Base-by-base conservation (phyloP, 495 filamentous ascomycete species). In the Penicillium bialowiezense region DNA sequence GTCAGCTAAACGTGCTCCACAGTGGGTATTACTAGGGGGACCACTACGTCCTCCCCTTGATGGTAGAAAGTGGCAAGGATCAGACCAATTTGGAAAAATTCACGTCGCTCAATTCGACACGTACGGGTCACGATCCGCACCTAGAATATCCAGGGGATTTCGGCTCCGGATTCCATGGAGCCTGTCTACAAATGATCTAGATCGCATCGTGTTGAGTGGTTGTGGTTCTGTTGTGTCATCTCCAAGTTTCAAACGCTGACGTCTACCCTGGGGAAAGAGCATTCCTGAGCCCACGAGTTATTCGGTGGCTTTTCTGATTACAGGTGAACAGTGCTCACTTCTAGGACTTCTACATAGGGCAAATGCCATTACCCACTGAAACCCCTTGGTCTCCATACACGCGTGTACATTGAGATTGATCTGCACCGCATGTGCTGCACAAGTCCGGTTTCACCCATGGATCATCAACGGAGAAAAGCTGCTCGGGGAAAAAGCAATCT, bases 1-100 rank as follows among this genome's bases (percentile, higher is more conserved):
- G 43, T 52, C 39, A 58, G 49, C 57, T 37, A 55, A 54, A 60
- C 52, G 32, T 56, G 50, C 46, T 61, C 60, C 60, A 61, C 60
- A 59, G 60, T 64, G 60, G 60, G 13, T 54, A 61, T 31, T 24
- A 45, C 44, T 54, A 45, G 52, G 51, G 54, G 47, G 46, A 44
- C 24, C 35, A 43, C 39, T 31, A 44, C 41, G 24, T 43, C 28
- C n/a, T 48, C 54, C 49, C 53, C 54, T 60, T 60, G 50, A 54
- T 40, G 28, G 35, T 45, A 14, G 40, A 24, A 20, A 33, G 41
- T 52, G 58, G 50, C 52, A 56, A 54, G 21, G 51, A 58, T 39
- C 28, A 20, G 52, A 55, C 52, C 31, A 44, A 58, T 26, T 44
- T 23, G 48, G 58, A 32, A 51, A 59, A 12, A 5, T 18, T 18